Base-by-base conservation (phyloP, 2,329 filamentous ascomycete genomes). In the Venturia nashicola region DNA sequence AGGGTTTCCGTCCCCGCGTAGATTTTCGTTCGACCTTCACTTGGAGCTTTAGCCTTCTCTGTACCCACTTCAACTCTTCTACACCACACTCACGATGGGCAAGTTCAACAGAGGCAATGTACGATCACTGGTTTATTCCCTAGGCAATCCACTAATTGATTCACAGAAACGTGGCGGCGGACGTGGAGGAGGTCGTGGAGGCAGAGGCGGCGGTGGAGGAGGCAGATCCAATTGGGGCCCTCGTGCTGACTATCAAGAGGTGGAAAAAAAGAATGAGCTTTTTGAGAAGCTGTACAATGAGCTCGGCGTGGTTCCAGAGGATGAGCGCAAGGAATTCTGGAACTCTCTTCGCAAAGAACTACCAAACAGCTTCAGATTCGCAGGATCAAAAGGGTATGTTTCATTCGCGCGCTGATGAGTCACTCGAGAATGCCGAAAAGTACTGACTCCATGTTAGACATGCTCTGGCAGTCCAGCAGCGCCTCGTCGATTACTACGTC, bases 361-460 rank as follows among this genome's bases (percentile, higher is more conserved):
- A 61, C 94, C 94, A 64, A 97, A 97, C 79, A 97, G 92, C 76
- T 99, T 97, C 80, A 86, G 94, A 66, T 99, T 99, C 78, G 95
- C 91, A 66, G 94, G 94, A 44, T 97, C 91, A 59, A 95, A 93
- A 81, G 90, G 90, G 87, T 90, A 80, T 65, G 76, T 18, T 36
- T n/a, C 23, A 9, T 20, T 57, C 18, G 51, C 51, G 51, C 51
- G 32, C 18, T 46, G 4, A 11, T 23, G 11, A 18, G n/a, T 23
- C n/a, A 39, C 39, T 55, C 20, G 7, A 7, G 34, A 51, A 46
- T 44, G 67, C 46, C 12, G 2, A 43, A 23, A 42, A 42, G 4
- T 40, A 48, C 36, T 63, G 23, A 61, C 66, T 66, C 51, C 20
- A 23, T 55, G 69, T 32, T 70, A 91, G 88, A 67, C 93, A 99